Percentiles rank a stretch among this genome's conserved stretches.
Evolutionary conservation across 2,329 filamentous ascomycete species (phyloP).

Genomic region (Tetracladium maxilliforme): DNA sequence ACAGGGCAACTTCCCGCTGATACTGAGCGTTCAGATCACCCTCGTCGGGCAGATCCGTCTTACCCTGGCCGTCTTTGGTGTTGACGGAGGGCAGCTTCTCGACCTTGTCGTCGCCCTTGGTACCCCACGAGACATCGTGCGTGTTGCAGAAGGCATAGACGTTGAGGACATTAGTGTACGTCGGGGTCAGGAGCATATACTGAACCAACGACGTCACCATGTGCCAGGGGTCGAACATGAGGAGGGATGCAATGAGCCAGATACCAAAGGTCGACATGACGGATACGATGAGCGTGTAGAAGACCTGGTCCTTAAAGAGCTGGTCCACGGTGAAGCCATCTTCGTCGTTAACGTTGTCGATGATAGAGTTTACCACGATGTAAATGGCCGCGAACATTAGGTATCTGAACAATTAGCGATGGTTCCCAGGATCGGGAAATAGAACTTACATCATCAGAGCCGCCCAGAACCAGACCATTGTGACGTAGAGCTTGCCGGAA

Average conservation of each 20-base stretch:
- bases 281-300: slow-evolving; percentile 88
- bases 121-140: slow-evolving; percentile 95
- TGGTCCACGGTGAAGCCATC: slow-evolving; percentile 53
- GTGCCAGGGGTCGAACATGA: slow-evolving; percentile 98
- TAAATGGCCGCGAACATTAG: slow-evolving; percentile 90
- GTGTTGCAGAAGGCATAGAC: slow-evolving; percentile 99
- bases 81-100: slow-evolving; percentile 81
- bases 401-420: slow-evolving; percentile 36
- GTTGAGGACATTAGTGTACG: slow-evolving; percentile 96
- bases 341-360: slow-evolving; percentile 46
- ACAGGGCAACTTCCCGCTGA: slow-evolving; percentile 65
- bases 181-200: slow-evolving; percentile 88
- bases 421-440: neutral
- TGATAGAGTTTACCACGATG: slow-evolving; percentile 79
- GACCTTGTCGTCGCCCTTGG: slow-evolving; percentile 92
- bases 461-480: slow-evolving; percentile 98
- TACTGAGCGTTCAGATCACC: slow-evolving; percentile 93
- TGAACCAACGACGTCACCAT: slow-evolving; percentile 94
- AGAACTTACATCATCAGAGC: slow-evolving; percentile 71
- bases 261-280: slow-evolving; percentile 85
- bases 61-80: slow-evolving; percentile 84
- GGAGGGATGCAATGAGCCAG: slow-evolving; percentile 78
- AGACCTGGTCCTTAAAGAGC: slow-evolving; percentile 76
- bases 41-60: slow-evolving; percentile 92
- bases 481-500: slow-evolving; percentile 85